Base-by-base conservation (phyloP, 768 basidiomycete species). In the Mycena venus region DNA sequence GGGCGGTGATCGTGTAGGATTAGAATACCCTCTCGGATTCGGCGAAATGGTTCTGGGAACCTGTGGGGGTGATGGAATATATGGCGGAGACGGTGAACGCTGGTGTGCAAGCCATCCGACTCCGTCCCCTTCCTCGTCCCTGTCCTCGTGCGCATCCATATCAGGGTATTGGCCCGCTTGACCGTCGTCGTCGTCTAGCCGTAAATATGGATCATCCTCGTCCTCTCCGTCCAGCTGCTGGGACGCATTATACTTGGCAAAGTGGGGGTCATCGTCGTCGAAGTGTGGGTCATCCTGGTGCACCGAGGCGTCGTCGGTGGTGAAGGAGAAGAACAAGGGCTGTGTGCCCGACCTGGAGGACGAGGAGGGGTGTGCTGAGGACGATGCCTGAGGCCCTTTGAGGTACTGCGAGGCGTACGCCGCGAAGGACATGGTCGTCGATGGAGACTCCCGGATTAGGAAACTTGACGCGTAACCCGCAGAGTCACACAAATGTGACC, bases 251-350 rank as follows among this genome's bases (percentile, higher is more conserved):
- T 87, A 84, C 65, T 85, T 79, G 72, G 88, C 86, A 34, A 95
- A 85, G 84, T 95, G 94, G 1, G 95, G 95, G 82, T 95, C 94
- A 81, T 94, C 93, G 31, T 34, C 27, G 58, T 59, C 58, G n/a
- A n/a, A n/a, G n/a, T n/a, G n/a, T n/a, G 89, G 80, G 85, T 95
- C 94, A 81, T 94, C 93, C 53, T 93, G 84, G 79, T 92, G 85
- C 84, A 81, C 89, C 81, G 86, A 91, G 67, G 88, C 93, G 66
- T 91, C 88, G 84, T 94, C 93, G 75, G 94, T 94, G 55, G 92
- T 92, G 83, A 96, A 95, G 23, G 95, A 96, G 88, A 94, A 96
- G 88, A 96, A 96, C 82, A 96, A 90, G 66, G 95, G 95, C 83
- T 95, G 94, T 9, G 73, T 58, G 15, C 61, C 56, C 10, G 63